Conservation (phyloP, 2,329 filamentous ascomycete genomes). For the Rugonectria rugulosa region DNA sequence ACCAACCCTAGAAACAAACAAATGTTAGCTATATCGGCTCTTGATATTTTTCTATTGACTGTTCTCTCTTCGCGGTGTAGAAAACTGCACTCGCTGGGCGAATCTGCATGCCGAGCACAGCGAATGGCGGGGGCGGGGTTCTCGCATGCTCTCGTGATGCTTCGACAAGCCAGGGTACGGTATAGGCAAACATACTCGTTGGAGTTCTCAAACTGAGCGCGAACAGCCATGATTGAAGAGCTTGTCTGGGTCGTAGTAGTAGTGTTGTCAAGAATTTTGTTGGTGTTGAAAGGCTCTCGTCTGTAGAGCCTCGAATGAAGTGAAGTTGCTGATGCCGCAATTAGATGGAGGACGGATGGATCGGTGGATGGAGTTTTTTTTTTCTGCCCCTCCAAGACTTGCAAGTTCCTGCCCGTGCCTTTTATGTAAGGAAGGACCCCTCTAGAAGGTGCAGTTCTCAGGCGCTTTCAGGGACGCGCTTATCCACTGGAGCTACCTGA, state of each 20-base stretch:
- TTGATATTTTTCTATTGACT: not conserved
- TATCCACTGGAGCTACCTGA: slow-evolving; percentile 8
- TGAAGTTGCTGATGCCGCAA: slow-evolving; percentile 23
- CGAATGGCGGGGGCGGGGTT: slow-evolving; percentile 34
- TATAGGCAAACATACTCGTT: slow-evolving; percentile 73
- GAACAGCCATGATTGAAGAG: slow-evolving; percentile 65
- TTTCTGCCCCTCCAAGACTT: slow-evolving; percentile 24
- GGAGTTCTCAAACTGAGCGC: slow-evolving; percentile 86
- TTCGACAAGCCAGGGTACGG: not conserved
- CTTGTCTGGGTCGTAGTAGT: slow-evolving; percentile 23
- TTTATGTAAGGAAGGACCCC: slow-evolving; percentile 33
- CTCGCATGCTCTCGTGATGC: not conserved
- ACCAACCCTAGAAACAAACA: slow-evolving; percentile 72
- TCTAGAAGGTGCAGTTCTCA: not conserved
- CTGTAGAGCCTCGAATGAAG: not conserved
- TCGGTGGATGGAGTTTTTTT: slow-evolving; percentile 29
- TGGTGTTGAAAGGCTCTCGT: not conserved
- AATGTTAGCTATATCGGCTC: slow-evolving; percentile 18
- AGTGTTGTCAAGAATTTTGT: slow-evolving; percentile 30
- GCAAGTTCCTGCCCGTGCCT: slow-evolving; percentile 27
- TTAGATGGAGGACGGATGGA: slow-evolving; percentile 30
- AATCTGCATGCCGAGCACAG: not conserved
- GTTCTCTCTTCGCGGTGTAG: no score
- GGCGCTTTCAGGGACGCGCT: not conserved
- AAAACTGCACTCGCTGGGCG: no score